A percentile compares a stretch with the other conserved stretches of the same genome.
phyloP scores from a whole-genome alignment of 768 basidiomycete species.

The Sarcodon sp. region DNA sequence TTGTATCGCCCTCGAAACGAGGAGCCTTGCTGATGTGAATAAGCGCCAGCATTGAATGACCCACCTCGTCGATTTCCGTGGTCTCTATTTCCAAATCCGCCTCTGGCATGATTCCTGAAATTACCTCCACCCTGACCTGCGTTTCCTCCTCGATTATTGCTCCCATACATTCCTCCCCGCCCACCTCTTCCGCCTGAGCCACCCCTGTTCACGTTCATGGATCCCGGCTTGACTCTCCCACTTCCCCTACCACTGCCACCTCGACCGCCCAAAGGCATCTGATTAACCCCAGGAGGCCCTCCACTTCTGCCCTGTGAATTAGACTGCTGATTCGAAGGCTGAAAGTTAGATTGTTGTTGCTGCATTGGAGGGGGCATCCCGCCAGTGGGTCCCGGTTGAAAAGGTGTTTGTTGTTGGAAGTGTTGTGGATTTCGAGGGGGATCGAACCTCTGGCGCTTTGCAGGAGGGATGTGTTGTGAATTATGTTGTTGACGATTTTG shows the following conservation, averaged over 20 bases:
- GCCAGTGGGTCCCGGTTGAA: constrained; percentile 56
- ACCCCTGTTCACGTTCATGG: constrained; percentile 9
- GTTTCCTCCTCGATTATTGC: constrained; percentile 27
- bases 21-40: constrained; percentile 33
- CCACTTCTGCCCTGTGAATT: constrained; percentile 22
- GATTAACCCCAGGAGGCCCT: constrained; percentile 25
- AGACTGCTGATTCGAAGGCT: background rate
- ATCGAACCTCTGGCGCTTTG: constrained; percentile 85
- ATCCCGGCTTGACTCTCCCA: constrained; percentile 19
- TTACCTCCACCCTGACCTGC: constrained; percentile 27
- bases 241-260: constrained; percentile 32
- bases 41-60: constrained; percentile 40
- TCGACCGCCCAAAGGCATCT: constrained; percentile 25
- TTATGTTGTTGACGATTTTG: constrained; percentile 13
- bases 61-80: constrained; percentile 56
- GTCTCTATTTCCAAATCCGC: constrained; percentile 52
- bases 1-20: constrained; percentile 9
- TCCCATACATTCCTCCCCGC: constrained; percentile 14
- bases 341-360: constrained; percentile 8
- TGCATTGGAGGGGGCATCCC: constrained; percentile 36
- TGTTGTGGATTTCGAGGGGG: constrained; percentile 21
- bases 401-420: constrained; percentile 41
- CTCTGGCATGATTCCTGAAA: constrained; percentile 52
- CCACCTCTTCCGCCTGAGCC: constrained; percentile 34
- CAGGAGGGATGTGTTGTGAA: constrained; percentile 79